Evolutionary conservation across 345 rosid species (phyloP).

Genomic region (Bruguiera parviflora): DNA sequence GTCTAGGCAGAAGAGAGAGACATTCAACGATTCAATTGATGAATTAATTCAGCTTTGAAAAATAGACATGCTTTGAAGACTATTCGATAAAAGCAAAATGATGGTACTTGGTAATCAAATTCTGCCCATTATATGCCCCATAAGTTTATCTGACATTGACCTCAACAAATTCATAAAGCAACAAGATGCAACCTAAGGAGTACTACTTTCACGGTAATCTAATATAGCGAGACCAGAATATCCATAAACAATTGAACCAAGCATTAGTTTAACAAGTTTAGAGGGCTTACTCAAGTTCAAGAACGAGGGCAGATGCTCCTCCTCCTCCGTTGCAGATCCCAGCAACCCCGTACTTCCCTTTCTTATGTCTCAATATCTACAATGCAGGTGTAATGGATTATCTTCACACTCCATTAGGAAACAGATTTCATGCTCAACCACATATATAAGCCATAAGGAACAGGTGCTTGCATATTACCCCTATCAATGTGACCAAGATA

Average conservation of each 20-base stretch:
- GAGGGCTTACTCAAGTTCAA: slow-evolving; percentile 26
- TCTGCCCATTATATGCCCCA: no score
- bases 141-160: neutral
- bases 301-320: slow-evolving; percentile 31
- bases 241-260: neutral
- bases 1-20: no score
- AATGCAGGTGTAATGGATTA: neutral
- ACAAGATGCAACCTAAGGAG: neutral
- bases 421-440: no score
- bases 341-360: slow-evolving; percentile 26
- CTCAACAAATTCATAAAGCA: neutral
- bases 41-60: no score
- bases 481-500: slow-evolving; percentile 26
- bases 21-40: no score
- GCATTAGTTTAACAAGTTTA: neutral
- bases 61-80: no score
- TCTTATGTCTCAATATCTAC: slow-evolving; percentile 29
- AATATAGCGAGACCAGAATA: neutral
- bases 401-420: no score
- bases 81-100: neutral
- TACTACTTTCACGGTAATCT: neutral
- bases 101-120: neutral
- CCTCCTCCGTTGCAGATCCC: slow-evolving; percentile 33
- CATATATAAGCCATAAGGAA: no score
- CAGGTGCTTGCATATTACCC: slow-evolving; percentile 15